A percentile compares a stretch with the other conserved stretches of the same genome.
Evolutionary conservation across 73 alveolate species (phyloP).

Genomic region (Loxodes magnus): DNA sequence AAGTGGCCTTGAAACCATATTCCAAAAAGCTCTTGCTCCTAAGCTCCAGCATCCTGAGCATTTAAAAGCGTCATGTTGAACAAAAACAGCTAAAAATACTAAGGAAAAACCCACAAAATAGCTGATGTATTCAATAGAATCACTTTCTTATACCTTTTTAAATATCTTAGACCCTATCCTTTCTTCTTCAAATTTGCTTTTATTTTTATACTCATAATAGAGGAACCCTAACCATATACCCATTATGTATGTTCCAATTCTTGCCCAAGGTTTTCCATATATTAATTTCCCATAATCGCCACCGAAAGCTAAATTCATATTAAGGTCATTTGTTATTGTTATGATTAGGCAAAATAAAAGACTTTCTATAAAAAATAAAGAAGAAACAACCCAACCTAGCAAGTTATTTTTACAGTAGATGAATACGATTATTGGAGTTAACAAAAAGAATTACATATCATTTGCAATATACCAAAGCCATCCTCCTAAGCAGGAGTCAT

Average conservation of each 20-base stretch:
- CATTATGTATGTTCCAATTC: conserved; percentile 15
- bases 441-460: conserved; percentile 25
- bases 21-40: not conserved
- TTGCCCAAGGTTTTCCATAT: conserved; percentile 16
- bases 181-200: too few species aligned
- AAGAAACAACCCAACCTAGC: conserved; percentile 12
- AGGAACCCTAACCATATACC: conserved; percentile 9
- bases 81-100: conserved; percentile 14
- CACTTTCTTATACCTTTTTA: too few species aligned
- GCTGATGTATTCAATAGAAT: conserved; percentile 6
- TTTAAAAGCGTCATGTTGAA: conserved; percentile 15
- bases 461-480: conserved; percentile 33
- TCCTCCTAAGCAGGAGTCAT: conserved; percentile 6
- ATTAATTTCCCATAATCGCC: not conserved
- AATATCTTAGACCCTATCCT: too few species aligned
- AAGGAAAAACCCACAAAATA: conserved; percentile 2
- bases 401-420: conserved; percentile 10
- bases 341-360: too few species aligned
- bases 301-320: not conserved
- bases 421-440: conserved; percentile 14
- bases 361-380: too few species aligned
- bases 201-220: conserved; percentile 8
- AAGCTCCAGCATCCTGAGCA: conserved; percentile 18
- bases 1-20: conserved; percentile 12
- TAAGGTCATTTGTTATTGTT: too few species aligned